Evolutionary conservation across 192 early-diverging fungal genomes (phyloP).

Genomic region (Borealophlyctis nickersoniae): DNA sequence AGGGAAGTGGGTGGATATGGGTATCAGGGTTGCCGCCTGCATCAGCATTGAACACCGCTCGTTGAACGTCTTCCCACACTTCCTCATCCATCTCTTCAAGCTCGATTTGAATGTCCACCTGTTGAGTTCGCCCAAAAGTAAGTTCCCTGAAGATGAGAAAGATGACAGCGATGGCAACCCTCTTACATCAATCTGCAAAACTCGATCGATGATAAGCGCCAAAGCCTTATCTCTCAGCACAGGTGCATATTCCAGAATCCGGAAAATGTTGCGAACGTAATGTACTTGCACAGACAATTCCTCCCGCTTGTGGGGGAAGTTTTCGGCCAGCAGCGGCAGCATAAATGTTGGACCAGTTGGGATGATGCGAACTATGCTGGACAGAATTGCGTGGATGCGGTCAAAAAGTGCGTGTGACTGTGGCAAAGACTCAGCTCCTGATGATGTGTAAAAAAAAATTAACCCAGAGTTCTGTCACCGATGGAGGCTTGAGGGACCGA

Average conservation of each 20-base stretch:
- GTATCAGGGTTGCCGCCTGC: constrained; percentile 18
- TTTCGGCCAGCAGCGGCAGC: constrained; percentile 54
- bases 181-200: constrained; percentile 83
- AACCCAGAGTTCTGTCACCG: no score
- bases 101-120: constrained; percentile 88
- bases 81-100: constrained; percentile 79
- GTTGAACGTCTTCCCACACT: constrained; percentile 38
- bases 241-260: constrained; percentile 72
- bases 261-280: constrained; percentile 75
- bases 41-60: constrained; percentile 56
- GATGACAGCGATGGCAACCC: no score
- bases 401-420: no score
- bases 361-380: constrained; percentile 61
- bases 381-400: constrained; percentile 60
- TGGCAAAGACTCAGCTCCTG: no score
- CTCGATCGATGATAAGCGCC: constrained; percentile 72
- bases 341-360: constrained; percentile 68
- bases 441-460: no score
- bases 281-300: constrained; percentile 51
- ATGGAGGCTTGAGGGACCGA: no score
- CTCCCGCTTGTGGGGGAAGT: constrained; percentile 74
- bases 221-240: constrained; percentile 70
- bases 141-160: not conserved
- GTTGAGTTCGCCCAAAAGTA: constrained; percentile 6
- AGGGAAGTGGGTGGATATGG: constrained; percentile 6